Percentiles rank a stretch among this genome's conserved stretches.
These are phyloP conservation scores for Escovopsis sp. DNA, from an alignment of 2,329 filamentous ascomycete genomes.

Conservation along the genomic window DNA sequence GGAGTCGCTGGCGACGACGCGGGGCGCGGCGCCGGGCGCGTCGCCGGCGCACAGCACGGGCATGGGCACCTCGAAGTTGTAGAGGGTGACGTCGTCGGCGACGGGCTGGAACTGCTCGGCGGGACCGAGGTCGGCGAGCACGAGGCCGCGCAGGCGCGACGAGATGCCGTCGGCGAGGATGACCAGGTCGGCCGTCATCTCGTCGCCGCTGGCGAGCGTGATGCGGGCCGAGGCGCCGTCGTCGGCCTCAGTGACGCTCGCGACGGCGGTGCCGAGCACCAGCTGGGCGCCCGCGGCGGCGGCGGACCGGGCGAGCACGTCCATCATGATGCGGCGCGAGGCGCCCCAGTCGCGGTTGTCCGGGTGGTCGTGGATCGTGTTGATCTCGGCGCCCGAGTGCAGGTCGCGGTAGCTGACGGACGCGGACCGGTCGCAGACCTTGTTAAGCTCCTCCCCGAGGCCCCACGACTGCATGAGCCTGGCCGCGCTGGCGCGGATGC, in stretches of 20 bases:
- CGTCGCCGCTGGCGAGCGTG: constrained; percentile 1
- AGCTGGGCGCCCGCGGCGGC: constrained; percentile 2
- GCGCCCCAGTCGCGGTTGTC: constrained; percentile 9
- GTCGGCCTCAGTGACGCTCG: background rate
- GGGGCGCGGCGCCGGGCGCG: constrained; percentile 5
- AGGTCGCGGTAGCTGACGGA: constrained; percentile 7
- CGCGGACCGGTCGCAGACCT: constrained; percentile 4
- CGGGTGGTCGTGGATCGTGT: constrained; percentile 5
- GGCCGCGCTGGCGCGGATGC: constrained; percentile 9
- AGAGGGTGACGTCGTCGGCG: constrained; percentile 8
- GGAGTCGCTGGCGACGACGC: constrained; percentile 2
- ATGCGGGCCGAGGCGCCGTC: background rate
- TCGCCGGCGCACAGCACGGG: constrained; percentile 8
- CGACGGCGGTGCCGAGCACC: background rate
- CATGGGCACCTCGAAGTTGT: constrained; percentile 6
- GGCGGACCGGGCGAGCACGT: constrained; percentile 3
- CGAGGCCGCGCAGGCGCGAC: constrained; percentile 2
- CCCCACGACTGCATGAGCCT: constrained; percentile 9
- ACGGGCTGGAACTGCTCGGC: constrained; percentile 5
- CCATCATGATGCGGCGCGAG: constrained; percentile 7
- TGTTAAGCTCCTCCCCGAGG: constrained; percentile 2
- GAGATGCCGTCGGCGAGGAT: constrained; percentile 6
- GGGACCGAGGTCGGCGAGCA: constrained; percentile 4
- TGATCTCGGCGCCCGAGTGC: constrained; percentile 5
- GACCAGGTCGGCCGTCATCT: background rate